Conservation (phyloP, 2,329 filamentous ascomycete genomes). For the Epichloe scottii region DNA sequence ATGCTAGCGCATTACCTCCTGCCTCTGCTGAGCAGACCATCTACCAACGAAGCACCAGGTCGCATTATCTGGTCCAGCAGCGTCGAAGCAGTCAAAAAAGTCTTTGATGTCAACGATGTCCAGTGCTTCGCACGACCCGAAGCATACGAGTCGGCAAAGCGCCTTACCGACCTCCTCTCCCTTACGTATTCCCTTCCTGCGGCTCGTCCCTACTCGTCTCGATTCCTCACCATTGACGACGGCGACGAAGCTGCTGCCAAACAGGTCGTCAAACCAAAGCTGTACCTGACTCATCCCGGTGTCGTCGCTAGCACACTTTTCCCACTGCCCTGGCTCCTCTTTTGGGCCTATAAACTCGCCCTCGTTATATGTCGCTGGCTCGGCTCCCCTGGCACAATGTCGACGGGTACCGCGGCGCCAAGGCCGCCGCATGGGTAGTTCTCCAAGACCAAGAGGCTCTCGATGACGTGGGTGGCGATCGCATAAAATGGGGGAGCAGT, state of each 20-base stretch:
- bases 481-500: constrained; percentile 76
- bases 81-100: constrained; percentile 48
- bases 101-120: constrained; percentile 57
- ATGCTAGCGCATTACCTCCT: constrained; percentile 70
- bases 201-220: constrained; percentile 40
- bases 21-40: constrained; percentile 50
- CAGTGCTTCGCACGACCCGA: constrained; percentile 52
- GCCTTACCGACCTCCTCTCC: constrained; percentile 72
- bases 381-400: constrained; percentile 80
- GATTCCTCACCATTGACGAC: constrained; percentile 37
- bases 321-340: constrained; percentile 56
- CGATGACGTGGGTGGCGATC: constrained; percentile 39
- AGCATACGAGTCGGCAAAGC: constrained; percentile 80
- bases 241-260: constrained; percentile 6
- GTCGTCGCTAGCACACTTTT: constrained; percentile 75
- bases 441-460: constrained; percentile 53
- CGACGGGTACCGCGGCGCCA: constrained; percentile 64
- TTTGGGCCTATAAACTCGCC: constrained; percentile 52
- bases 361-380: constrained; percentile 63
- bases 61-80: constrained; percentile 82
- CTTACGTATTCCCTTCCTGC: constrained; percentile 59
- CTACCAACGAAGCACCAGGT: constrained; percentile 32
- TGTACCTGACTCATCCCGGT: constrained; percentile 78
- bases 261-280: constrained; percentile 34
- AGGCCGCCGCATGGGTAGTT: constrained; percentile 65